Evolutionary conservation across 352 stramenopile species (phyloP).

Genomic region (Pythium aquatile): DNA sequence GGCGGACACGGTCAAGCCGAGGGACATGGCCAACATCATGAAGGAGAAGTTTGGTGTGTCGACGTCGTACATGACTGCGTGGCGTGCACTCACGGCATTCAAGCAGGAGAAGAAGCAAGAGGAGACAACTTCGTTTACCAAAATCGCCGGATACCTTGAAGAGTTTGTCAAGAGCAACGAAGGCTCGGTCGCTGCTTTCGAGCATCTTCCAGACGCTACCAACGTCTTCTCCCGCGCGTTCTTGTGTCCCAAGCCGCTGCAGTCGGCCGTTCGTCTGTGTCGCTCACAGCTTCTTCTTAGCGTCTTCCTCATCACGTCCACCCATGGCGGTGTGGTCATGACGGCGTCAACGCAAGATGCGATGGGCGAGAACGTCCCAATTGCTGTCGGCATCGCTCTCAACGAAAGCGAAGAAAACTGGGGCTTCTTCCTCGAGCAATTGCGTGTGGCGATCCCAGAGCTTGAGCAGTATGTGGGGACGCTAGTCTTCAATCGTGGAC

Average conservation of each 20-base stretch:
- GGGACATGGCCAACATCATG: slow-evolving; percentile 80
- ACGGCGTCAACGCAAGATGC: slow-evolving; percentile 68
- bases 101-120: slow-evolving; percentile 66
- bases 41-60: slow-evolving; percentile 81
- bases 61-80: slow-evolving; percentile 79
- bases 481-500: slow-evolving; percentile 67
- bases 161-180: slow-evolving; percentile 56
- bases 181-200: slow-evolving; percentile 60
- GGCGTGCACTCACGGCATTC: slow-evolving; percentile 68
- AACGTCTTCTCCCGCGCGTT: slow-evolving; percentile 59
- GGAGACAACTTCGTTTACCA: slow-evolving; percentile 67
- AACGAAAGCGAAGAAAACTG: slow-evolving; percentile 58
- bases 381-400: slow-evolving; percentile 56
- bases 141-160: slow-evolving; percentile 62
- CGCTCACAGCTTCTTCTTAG: slow-evolving; percentile 62
- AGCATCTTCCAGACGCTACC: slow-evolving; percentile 40
- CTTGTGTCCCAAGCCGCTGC: slow-evolving; percentile 62
- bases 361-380: slow-evolving; percentile 72
- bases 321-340: slow-evolving; percentile 67
- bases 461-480: slow-evolving; percentile 47
- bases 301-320: slow-evolving; percentile 66
- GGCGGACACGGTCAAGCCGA: slow-evolving; percentile 55
- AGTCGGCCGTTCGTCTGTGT: slow-evolving; percentile 52
- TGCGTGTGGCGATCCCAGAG: slow-evolving; percentile 56
- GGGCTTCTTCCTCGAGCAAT: slow-evolving; percentile 64